A percentile compares a stretch with the other conserved stretches of the same genome.
Conservation (phyloP, 345 rosid species). For the Salix suchowensis region DNA sequence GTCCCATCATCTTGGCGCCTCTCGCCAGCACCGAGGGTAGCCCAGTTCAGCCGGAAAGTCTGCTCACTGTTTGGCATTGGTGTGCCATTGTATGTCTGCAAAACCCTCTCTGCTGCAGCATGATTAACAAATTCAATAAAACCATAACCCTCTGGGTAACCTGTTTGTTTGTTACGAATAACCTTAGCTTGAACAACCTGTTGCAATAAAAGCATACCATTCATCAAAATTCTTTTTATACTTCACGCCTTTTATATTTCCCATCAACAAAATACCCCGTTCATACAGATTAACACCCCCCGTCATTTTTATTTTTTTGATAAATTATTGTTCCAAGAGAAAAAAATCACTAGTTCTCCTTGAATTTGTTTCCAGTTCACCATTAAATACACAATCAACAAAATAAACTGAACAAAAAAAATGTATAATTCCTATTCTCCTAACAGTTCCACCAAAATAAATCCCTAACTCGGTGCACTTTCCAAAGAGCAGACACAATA, state of each 20-base stretch:
- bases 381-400: not conserved
- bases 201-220: not conserved
- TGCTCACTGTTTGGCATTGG: slow-evolving; percentile 76
- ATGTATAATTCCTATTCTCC: not conserved
- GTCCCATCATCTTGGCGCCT: slow-evolving; percentile 79
- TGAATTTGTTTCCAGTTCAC: not conserved
- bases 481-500: not conserved
- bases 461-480: not conserved
- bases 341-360: not conserved
- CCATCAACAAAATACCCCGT: not conserved
- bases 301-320: not conserved
- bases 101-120: slow-evolving; percentile 69
- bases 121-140: slow-evolving; percentile 71
- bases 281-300: not conserved
- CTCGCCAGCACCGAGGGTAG: slow-evolving; percentile 81
- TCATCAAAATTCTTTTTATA: not conserved
- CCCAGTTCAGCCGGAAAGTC: slow-evolving; percentile 86
- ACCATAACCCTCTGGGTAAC: slow-evolving; percentile 76
- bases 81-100: slow-evolving; percentile 75
- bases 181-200: slow-evolving; percentile 80
- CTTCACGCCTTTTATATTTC: not conserved
- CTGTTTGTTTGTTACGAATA: slow-evolving; percentile 74
- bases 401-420: not conserved
- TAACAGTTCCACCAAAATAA: not conserved
- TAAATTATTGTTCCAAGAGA: not conserved